These are phyloP conservation scores for Termitomyces titanicus DNA, from an alignment of 768 basidiomycete species.

Conservation along the genomic window DNA sequence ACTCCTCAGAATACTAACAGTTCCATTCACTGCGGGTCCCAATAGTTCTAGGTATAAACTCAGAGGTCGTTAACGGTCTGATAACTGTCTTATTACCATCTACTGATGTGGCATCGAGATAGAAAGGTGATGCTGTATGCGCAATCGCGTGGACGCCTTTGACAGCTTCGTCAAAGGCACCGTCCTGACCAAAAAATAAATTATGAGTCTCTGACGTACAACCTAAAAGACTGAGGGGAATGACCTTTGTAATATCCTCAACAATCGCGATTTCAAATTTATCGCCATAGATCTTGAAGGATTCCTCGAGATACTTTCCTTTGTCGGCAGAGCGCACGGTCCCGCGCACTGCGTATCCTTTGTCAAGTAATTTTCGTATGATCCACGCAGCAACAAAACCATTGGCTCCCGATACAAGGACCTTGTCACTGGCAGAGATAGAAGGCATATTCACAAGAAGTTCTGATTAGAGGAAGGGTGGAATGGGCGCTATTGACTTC, in stretches of 20 bases:
- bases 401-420: conserved; percentile 28
- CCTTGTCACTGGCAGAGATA: conserved; percentile 17
- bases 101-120: conserved; percentile 38
- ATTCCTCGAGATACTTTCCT: conserved; percentile 17
- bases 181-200: conserved; percentile 28
- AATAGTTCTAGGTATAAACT: conserved; percentile 46
- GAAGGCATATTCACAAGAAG: conserved; percentile 15
- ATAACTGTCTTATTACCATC: conserved; percentile 10
- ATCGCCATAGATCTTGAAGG: conserved; percentile 19
- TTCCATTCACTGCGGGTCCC: conserved; percentile 69
- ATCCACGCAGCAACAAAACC: conserved; percentile 29
- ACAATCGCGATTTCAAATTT: conserved; percentile 24
- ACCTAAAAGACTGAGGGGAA: neutral
- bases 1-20: conserved; percentile 56
- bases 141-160: conserved; percentile 61
- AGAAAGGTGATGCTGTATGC: conserved; percentile 61
- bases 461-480: neutral
- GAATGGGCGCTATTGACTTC: neutral
- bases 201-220: neutral
- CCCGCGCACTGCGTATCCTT: conserved; percentile 26
- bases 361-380: conserved; percentile 22
- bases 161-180: conserved; percentile 70
- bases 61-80: neutral
- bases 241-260: conserved; percentile 21
- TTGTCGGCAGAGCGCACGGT: conserved; percentile 23